phyloP scores from a whole-genome alignment of 306 rosid genomes.

The Cucurbita pepo region DNA sequence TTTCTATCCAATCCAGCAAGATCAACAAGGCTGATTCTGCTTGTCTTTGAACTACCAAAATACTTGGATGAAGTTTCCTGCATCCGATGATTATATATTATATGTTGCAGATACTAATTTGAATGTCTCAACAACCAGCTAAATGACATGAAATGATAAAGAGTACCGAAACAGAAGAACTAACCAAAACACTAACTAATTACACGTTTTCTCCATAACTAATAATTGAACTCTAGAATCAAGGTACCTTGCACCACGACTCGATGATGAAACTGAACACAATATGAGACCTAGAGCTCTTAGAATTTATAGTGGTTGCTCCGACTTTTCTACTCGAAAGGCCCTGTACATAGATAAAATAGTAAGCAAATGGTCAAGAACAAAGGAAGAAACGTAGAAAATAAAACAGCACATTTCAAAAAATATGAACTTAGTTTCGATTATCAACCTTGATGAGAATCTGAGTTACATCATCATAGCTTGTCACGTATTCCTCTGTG shows the following conservation, averaged over 20 bases:
- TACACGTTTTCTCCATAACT: neutral
- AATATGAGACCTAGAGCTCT: constrained; percentile 89
- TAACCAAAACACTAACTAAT: neutral
- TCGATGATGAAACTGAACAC: constrained; percentile 68
- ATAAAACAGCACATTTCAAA: neutral
- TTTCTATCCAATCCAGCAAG: constrained; percentile 79
- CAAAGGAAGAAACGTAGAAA: neutral
- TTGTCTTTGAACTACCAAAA: constrained; percentile 85
- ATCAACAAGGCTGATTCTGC: constrained; percentile 85
- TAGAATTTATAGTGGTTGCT: constrained; percentile 68
- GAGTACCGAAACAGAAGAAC: neutral
- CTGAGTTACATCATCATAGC: constrained; percentile 83
- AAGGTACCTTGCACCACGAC: constrained; percentile 86
- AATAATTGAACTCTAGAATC: neutral
- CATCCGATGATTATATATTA: neutral
- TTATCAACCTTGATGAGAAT: constrained; percentile 70
- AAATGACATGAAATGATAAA: neutral
- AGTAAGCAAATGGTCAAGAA: neutral
- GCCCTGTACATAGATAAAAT: constrained; percentile 35
- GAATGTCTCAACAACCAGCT: neutral
- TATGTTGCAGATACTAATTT: neutral
- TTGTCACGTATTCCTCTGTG: constrained; percentile 81
- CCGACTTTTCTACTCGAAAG: constrained; percentile 95
- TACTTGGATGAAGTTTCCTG: constrained; percentile 63
- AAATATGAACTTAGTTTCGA: neutral